phyloP scores from a whole-genome alignment of 441 rosid genomes.

The Gossypium davidsonii region DNA sequence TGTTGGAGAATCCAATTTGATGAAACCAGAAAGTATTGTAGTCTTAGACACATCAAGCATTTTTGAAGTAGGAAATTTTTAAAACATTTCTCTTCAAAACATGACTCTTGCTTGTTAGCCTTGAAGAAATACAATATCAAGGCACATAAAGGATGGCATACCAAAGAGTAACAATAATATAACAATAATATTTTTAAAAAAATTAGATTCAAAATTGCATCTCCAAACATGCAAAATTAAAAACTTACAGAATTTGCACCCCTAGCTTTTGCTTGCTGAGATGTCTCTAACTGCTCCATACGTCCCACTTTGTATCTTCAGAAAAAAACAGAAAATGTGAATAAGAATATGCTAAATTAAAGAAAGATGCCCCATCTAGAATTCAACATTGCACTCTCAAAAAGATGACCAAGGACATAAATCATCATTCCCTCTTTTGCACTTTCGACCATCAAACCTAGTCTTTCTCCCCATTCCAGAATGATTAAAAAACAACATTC shows the following conservation, averaged over 20 bases:
- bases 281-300: constrained; percentile 87
- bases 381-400: not conserved
- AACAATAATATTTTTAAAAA: not conserved
- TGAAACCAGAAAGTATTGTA: not conserved
- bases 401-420: not conserved
- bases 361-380: not conserved
- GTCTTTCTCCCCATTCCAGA: not conserved
- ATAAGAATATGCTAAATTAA: constrained; percentile 1
- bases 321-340: constrained; percentile 18
- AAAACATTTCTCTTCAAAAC: not conserved
- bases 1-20: not conserved
- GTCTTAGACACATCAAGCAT: not conserved
- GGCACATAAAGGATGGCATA: not conserved
- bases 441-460: not conserved
- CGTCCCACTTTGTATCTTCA: constrained; percentile 88
- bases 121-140: not conserved
- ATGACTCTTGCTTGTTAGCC: not conserved
- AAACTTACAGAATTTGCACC: constrained; percentile 71
- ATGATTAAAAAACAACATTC: not conserved
- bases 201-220: not conserved
- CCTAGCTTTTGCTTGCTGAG: constrained; percentile 81
- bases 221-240: constrained; percentile 12
- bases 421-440: not conserved
- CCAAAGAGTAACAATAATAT: not conserved
- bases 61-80: not conserved